Evolutionary conservation across 495 filamentous ascomycete species (phyloP), one percentile per base, ranked within the genome.

Genomic region (Clohesyomyces aquaticus): DNA sequence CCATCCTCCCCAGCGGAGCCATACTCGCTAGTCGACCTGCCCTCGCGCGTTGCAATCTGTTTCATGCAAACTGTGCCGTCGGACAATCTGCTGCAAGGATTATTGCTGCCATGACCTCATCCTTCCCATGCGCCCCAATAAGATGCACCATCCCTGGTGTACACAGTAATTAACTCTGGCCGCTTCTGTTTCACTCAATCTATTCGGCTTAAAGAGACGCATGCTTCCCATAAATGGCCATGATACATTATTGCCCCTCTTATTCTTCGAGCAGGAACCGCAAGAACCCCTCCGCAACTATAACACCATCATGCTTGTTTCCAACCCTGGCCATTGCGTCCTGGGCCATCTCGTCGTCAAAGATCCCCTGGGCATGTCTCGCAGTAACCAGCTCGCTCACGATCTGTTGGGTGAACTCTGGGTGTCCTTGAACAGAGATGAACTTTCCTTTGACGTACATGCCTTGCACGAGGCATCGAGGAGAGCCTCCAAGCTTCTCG

Each of bases 401-500:
- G 59, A 96, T 93, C 35, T 88, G 84, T 51, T 78, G 80, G 2
- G 80, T 90, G 71, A 94, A 96, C 74, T 98, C 93, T 6, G 93
- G 93, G 72, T 98, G 93, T 3, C 91, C 93, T 73, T 98, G 93
- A 3, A 96, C 85, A 0, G 90, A 88, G 29, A 97, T 86, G 62
- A 89, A 77, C 6, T 80, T 77, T 14, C 78, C 77, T 19, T 86
- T 83, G 9, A 80, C 68, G 71, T 94, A 88, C 85, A 96, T 91
- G 56, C 88, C 90, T 71, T 98, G 93, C 23, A 93, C 84, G 2
- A 77, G 73, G 70, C 93, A 96, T 6, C 76, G 73, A 10, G 80
- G 78, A 1, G 89, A 90, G 16, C 80, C 80, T 4, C 87, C 91
- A 0, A 97, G 81, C 4, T 78, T 67, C 41, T 86, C 78, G 14